Percentiles rank a stretch among this genome's conserved stretches.
Conservation (phyloP, 148 eudicot genomes). For the Rhododendron molle region DNA sequence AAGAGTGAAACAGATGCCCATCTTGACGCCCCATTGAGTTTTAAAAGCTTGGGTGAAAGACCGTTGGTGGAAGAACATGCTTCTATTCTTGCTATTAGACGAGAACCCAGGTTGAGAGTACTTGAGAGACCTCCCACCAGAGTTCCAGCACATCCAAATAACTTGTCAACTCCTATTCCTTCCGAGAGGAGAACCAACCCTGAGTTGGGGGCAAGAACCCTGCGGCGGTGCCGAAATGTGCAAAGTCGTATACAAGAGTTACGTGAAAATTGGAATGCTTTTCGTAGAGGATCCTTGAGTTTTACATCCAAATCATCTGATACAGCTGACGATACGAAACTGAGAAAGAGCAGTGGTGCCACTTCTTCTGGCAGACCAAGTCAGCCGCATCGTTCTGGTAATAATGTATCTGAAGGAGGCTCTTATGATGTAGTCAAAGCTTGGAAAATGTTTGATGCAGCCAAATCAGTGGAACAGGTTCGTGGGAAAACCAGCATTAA, state of each 20-base stretch:
- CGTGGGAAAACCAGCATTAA: constrained; percentile 15
- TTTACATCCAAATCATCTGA: constrained; percentile 34
- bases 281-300: constrained; percentile 56
- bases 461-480: constrained; percentile 44
- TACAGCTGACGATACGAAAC: constrained; percentile 15
- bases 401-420: constrained; percentile 7
- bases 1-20: constrained; percentile 20
- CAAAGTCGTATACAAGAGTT: constrained; percentile 50
- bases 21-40: constrained; percentile 13
- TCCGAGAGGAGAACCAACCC: constrained; percentile 15
- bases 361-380: constrained; percentile 11
- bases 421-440: constrained; percentile 59
- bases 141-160: constrained; percentile 13
- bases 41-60: constrained; percentile 9
- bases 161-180: constrained; percentile 15
- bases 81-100: constrained; percentile 56
- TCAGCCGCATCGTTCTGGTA: constrained; percentile 15
- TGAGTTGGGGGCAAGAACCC: constrained; percentile 49
- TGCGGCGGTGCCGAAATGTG: constrained; percentile 49
- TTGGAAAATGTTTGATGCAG: constrained; percentile 73
- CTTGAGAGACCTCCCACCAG: constrained; percentile 30
- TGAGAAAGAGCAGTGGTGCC: constrained; percentile 5
- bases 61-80: constrained; percentile 25
- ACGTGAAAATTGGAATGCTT: constrained; percentile 75
- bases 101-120: constrained; percentile 24